Conservation (phyloP, 176 grass and related monocot genomes). For the Melocanna baccifera region DNA sequence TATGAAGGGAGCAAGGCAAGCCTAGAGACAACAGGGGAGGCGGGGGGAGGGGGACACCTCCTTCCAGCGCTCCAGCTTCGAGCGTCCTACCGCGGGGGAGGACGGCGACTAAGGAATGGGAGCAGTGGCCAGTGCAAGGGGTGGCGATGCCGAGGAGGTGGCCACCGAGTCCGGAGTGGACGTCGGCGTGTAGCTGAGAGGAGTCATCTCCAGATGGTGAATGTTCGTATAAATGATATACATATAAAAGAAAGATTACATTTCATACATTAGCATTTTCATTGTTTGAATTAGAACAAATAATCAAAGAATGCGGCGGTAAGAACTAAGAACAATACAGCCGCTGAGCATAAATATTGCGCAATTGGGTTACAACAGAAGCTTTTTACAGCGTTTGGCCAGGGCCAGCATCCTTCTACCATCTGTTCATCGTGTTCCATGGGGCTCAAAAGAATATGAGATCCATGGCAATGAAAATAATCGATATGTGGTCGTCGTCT, state of each 20-base stretch:
- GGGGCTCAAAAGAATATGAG: slow-evolving; percentile 27
- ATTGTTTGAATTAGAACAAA: not conserved
- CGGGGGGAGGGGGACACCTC: no score
- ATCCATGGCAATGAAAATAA: not conserved
- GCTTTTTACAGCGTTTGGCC: not conserved
- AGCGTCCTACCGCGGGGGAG: no score
- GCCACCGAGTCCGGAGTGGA: no score
- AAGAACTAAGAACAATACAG: slow-evolving; percentile 1
- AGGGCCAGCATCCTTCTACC: not conserved
- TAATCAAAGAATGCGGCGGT: not conserved
- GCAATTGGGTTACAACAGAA: slow-evolving; percentile 15
- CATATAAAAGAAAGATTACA: not conserved
- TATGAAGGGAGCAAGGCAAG: no score
- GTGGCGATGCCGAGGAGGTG: no score
- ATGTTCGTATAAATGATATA: no score
- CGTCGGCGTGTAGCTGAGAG: no score
- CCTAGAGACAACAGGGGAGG: no score
- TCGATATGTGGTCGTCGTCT: not conserved
- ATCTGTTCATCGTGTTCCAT: not conserved
- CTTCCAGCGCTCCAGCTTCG: no score
- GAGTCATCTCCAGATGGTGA: no score
- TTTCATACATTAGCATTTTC: not conserved
- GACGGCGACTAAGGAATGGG: no score
- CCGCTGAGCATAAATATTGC: not conserved
- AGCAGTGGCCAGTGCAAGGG: no score